Base-by-base conservation (phyloP, 1,284 basidiomycete species). In the Tylopilus sp. region DNA sequence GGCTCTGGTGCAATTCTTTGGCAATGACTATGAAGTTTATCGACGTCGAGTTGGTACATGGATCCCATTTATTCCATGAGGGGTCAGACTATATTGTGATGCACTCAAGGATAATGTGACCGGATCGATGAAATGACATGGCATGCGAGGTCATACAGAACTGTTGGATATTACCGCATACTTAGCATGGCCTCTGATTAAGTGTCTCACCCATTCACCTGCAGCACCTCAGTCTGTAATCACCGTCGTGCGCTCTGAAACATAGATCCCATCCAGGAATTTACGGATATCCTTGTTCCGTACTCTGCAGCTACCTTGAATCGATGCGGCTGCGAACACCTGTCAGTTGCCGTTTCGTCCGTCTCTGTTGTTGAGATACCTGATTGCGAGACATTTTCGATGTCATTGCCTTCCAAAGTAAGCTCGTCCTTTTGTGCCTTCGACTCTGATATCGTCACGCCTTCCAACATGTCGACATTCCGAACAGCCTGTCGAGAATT, bases 281-380 rank as follows among this genome's bases (percentile, higher is more conserved):
- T 96, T 94, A 71, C 92, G 91, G 74, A 95, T 95, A 79, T 98
- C 94, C 80, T 97, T 97, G 86, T 97, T 93, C 73, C 92, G 89
- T 65, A 98, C 94, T 58, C 88, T 83, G 77, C 92, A 95, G 55
- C 88, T 78, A 63, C 93, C 93, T 71, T 97, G 95, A 70, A 97
- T 97, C 39, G 91, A 91, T 44, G 94, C 95, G 53, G 95, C 94
- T 90, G 54, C 3, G 53, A 38, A 34, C 30, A 26, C 33, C 46
- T 42, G 50, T 51, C 44, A 55, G 46, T 23, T 9, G 11, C 2
- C 28, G 12, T 26, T 19, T 23, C 33, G 43, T 33, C 39, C 11
- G 31, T 8, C 49, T 28, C 37, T 2, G 43, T 37, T 45, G 41
- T 41, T 42, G 35, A 53, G 10, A 43, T 57, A 89, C 88, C 87